These are phyloP conservation scores for Fusarium tupiense DNA, from an alignment of 2,329 filamentous ascomycete species.

Conservation along the genomic window DNA sequence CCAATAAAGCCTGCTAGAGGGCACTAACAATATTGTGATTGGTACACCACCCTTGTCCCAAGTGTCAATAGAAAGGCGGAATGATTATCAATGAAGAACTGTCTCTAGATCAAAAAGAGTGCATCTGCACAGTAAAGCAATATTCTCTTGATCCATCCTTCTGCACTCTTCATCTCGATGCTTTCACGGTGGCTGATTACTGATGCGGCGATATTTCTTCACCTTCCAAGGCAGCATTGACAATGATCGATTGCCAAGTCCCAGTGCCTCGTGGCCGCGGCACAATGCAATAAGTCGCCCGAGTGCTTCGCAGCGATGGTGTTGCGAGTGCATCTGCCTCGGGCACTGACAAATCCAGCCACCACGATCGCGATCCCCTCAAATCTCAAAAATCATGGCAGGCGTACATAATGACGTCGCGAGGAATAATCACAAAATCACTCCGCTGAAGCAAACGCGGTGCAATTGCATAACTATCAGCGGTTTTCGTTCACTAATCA, in stretches of 20 bases:
- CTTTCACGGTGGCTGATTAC: not conserved
- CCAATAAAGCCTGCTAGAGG: accelerated
- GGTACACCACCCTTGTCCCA: not conserved
- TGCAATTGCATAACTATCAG: not conserved
- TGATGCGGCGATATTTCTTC: not conserved
- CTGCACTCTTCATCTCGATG: not conserved
- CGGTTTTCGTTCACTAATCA: not conserved
- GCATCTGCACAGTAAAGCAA: not conserved
- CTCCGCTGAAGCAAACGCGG: not conserved
- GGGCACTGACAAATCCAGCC: not conserved
- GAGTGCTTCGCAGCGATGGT: not conserved
- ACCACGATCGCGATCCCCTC: not conserved
- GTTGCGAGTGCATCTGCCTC: not conserved
- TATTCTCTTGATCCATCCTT: accelerated
- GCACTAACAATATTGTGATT: not conserved
- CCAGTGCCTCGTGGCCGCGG: not conserved
- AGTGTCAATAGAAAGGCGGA: not conserved
- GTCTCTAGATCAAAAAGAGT: not conserved
- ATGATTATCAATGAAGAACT: not conserved
- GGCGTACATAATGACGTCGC: not conserved
- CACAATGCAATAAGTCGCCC: not conserved
- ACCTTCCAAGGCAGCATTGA: not conserved
- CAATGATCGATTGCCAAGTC: not conserved
- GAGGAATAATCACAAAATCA: not conserved
- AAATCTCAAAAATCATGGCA: not conserved